Evolutionary conservation across 495 filamentous ascomycete species (phyloP).

Genomic region (Haplographium delicatum): DNA sequence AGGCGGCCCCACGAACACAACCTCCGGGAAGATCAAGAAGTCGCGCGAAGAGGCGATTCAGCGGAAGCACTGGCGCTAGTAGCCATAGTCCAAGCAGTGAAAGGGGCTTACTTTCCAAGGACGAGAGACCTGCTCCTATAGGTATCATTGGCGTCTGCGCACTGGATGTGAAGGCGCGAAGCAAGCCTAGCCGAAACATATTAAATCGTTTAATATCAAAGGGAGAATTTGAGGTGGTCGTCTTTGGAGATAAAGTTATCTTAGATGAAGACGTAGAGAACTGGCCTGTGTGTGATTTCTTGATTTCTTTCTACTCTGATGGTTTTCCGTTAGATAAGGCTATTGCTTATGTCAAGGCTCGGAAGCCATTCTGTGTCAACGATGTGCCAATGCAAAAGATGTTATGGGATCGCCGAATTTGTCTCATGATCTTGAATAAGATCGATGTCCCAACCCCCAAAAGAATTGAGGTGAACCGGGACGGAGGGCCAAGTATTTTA

Average conservation of each 20-base stretch:
- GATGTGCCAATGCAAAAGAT: conserved; percentile 98
- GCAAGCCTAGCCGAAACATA: conserved; percentile 94
- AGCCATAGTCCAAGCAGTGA: conserved; percentile 62
- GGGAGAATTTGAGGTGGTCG: conserved; percentile 89
- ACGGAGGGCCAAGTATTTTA: conserved; percentile 79
- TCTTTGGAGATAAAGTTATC: conserved; percentile 98
- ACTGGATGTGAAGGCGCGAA: conserved; percentile 89
- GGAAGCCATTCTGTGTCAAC: conserved; percentile 96
- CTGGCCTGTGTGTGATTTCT: conserved; percentile 80
- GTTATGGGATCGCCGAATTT: conserved; percentile 90
- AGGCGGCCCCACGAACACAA: conserved; percentile 17
- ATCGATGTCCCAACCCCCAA: conserved; percentile 85
- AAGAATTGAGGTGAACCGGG: conserved; percentile 87
- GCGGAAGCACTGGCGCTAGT: conserved; percentile 70
- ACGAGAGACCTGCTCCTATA: conserved; percentile 45
- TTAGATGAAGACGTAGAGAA: conserved; percentile 82
- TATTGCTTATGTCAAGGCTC: conserved; percentile 83
- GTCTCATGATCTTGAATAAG: conserved; percentile 78
- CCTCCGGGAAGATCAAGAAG: conserved; percentile 55
- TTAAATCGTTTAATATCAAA: conserved; percentile 84
- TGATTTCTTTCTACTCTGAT: conserved; percentile 97
- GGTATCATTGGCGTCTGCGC: conserved; percentile 87
- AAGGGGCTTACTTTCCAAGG: conserved; percentile 38
- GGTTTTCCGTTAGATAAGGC: conserved; percentile 97
- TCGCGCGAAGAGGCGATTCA: conserved; percentile 66